Percentiles rank a stretch among this genome's conserved stretches.
These are phyloP conservation scores for Dysphania ambrosioides DNA, from an alignment of 148 eudicot genomes.

Conservation along the genomic window DNA sequence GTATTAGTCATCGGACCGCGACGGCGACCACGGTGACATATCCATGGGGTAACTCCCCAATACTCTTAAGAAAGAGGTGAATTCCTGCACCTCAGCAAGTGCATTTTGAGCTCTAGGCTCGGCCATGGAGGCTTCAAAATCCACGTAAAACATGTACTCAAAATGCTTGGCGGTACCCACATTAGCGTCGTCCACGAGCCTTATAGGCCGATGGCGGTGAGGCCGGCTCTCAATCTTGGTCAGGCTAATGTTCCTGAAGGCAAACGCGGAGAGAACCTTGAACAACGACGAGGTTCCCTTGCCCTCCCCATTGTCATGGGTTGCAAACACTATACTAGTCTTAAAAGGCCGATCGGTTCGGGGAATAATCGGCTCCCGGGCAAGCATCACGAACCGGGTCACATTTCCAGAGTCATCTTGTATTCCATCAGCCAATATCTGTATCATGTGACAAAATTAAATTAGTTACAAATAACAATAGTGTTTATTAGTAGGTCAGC, in stretches of 20 bases:
- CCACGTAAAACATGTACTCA: slow-evolving; percentile 96
- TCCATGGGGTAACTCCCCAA: slow-evolving; percentile 98
- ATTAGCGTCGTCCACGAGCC: slow-evolving; percentile 74
- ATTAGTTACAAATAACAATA: neutral
- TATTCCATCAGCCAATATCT: slow-evolving; percentile 73
- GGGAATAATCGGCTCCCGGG: slow-evolving; percentile 87
- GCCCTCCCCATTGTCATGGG: slow-evolving; percentile 44
- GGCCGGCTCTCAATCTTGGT: slow-evolving; percentile 97
- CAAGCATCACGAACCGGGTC: slow-evolving; percentile 90
- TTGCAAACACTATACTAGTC: slow-evolving; percentile 93
- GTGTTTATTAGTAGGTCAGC: slow-evolving; percentile 5
- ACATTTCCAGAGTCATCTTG: slow-evolving; percentile 87
- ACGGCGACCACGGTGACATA: slow-evolving; percentile 84
- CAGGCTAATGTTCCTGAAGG: slow-evolving; percentile 79
- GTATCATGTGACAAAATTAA: slow-evolving; percentile 3
- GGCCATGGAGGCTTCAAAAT: slow-evolving; percentile 95
- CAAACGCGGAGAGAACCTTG: slow-evolving; percentile 96
- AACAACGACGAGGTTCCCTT: slow-evolving; percentile 85
- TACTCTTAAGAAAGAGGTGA: slow-evolving; percentile 86
- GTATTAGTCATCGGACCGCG: slow-evolving; percentile 27
- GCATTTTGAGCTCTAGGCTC: slow-evolving; percentile 92
- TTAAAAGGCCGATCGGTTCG: slow-evolving; percentile 86
- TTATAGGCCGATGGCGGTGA: slow-evolving; percentile 72
- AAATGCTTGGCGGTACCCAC: slow-evolving; percentile 93
- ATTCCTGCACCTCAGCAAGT: slow-evolving; percentile 90